Evolutionary conservation across 768 basidiomycete species (phyloP), one percentile per base, ranked within the genome.

Genomic region (Rhodocollybia butyracea): DNA sequence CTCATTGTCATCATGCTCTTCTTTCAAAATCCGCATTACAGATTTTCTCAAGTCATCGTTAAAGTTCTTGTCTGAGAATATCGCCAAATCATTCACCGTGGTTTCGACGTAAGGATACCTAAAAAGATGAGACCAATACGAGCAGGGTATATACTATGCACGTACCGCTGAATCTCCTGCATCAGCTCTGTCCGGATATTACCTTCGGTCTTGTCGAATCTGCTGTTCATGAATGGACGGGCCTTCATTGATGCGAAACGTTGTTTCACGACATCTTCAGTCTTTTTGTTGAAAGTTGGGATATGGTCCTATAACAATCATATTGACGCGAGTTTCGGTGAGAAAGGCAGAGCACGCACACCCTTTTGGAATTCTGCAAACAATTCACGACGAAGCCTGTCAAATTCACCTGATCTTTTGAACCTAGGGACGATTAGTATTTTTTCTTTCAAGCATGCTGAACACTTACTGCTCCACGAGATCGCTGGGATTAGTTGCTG

Each of bases 391-490:
- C 88, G 78, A 58, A 89, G 65, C 22, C 84, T 81, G 60, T 90
- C 88, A 60, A 89, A 89, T 69, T 90, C 86, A 27, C 88, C 88
- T 11, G 86, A 87, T 62, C 84, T 85, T 69, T 90, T 89, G 73
- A 89, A 90, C 61, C 88, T 90, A 36, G 17, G n/a, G 36, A 31
- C 15, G 43, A 58, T 57, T 53, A 36, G 58, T 47, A 13, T 22
- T 13, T 36, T 45, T 15, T 32, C 11, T 26, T 19, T 26, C 22
- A 43, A 24, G 41, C 12, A 51, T 38, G 42, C 32, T 29, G 29
- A 19, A 34, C 43, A 63, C 76, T 63, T 63, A 86, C 88, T 85
- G 86, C 65, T 83, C 81, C 8, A 88, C 79, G 17, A 90, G 79
- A 55, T 84, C 75, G 22, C 72, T 73, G 8, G 87, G 87, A 61